Percentiles rank a stretch among this genome's conserved stretches.
Conservation (phyloP, 2,329 filamentous ascomycete species). For the Tolypocladium tropicale region DNA sequence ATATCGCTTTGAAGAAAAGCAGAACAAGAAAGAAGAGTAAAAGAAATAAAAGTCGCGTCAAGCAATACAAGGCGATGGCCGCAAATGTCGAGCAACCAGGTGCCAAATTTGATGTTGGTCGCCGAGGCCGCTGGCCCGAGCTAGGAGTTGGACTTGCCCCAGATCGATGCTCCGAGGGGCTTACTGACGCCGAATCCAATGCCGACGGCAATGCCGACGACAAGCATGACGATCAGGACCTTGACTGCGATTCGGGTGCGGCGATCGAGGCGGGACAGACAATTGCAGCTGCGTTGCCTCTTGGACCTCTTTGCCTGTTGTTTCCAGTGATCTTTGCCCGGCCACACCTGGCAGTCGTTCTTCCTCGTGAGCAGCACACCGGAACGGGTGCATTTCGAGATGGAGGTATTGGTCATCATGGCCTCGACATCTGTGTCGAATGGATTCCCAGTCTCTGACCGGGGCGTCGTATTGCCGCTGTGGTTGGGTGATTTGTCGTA, state of each 20-base stretch:
- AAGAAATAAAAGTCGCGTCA: neutral
- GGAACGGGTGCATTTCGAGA: constrained; percentile 18
- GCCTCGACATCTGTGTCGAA: constrained; percentile 51
- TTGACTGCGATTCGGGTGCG: constrained; percentile 45
- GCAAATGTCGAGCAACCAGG: neutral
- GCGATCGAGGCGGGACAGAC: constrained; percentile 41
- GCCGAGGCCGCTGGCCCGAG: neutral
- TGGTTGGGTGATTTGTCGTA: constrained; percentile 14
- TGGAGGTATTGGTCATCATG: constrained; percentile 29
- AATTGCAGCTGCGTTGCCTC: constrained; percentile 40
- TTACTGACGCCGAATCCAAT: constrained; percentile 53
- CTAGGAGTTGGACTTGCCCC: constrained; percentile 21
- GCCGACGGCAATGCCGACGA: constrained; percentile 43
- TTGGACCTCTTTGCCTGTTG: constrained; percentile 47
- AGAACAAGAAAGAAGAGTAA: neutral
- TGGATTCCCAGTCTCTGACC: constrained; percentile 33
- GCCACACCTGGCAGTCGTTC: constrained; percentile 48
- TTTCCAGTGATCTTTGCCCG: constrained; percentile 49
- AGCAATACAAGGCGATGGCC: neutral
- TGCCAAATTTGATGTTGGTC: neutral
- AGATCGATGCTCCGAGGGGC: constrained; percentile 48
- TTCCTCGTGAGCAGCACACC: constrained; percentile 20
- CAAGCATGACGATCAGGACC: constrained; percentile 39
- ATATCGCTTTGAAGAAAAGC: neutral
- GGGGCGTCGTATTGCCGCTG: constrained; percentile 33